Evolutionary conservation across 768 basidiomycete genomes (phyloP), one percentile per base, ranked within the genome.

Genomic region (Cyathus striatus): DNA sequence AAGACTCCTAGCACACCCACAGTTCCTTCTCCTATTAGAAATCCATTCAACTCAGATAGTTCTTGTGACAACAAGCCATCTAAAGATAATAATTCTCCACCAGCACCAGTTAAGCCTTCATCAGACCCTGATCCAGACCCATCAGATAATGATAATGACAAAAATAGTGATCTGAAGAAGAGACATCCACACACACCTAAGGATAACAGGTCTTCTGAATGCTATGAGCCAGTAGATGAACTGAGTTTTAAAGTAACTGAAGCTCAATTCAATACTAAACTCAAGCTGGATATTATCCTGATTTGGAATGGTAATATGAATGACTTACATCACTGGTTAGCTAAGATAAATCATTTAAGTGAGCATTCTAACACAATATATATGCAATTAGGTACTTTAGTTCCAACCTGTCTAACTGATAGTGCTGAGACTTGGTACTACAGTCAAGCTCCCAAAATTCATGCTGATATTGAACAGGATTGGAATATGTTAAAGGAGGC

Each of bases 391-490:
- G 65, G 66, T 17, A 33, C 18, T 12, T 27, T 63, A 2, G 58
- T 66, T 4, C 65, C 65, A 6, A 48, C 51, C 10, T 38, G 61
- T 13, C 53, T 54, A 10, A 50, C 38, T 67, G 65, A 63, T 65
- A n/a, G n/a, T n/a, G n/a, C n/a, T n/a, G n/a, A n/a, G n/a, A n/a
- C n/a, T n/a, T n/a, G n/a, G n/a, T n/a, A 62, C 42, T 64, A 51
- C 33, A 55, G 54, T 3, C 41, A 58, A 9, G 34, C 42, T 27
- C 41, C 49, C 2, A 18, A 43, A 2, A 43, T 30, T 12, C 21
- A 50, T 0, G 5, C 22, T 22, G 21, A 36, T 1, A 51, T 55
- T 18, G 56, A 63, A 23, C 0, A 40, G 9, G 48, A 64, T 36
- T 68, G 65, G 66, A 49, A 52, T 17, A 53, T 56, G 0, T 25